Evolutionary conservation across 192 early-diverging fungal genomes (phyloP), one percentile per base, ranked within the genome.

Genomic region (Linnemannia zychae): DNA sequence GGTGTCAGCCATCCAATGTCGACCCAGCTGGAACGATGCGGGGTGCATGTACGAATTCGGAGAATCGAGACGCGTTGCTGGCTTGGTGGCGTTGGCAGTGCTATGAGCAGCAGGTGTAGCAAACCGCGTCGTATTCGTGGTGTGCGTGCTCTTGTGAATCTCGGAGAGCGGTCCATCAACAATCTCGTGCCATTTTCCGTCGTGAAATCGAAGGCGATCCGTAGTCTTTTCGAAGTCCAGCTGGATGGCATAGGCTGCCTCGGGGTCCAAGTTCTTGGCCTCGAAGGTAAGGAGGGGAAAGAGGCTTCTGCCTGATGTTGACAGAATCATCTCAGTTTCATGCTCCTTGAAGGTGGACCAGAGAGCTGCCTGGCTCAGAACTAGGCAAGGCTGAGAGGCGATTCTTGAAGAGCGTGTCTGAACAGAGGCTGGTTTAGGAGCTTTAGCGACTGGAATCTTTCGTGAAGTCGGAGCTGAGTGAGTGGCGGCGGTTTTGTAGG

Each of bases 261-360:
- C 48, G 5, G 92, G 91, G 57, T 91, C 80, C 13, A 93, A 80
- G 71, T 87, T 74, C 15, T 72, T 17, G 6, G 87, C 82, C 11
- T 57, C 67, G 67, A 91, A 89, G 34, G 76, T 71, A 4, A 92
- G 82, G 47, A 70, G 75, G 36, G 92, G 92, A 72, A 93, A 93
- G 0, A 93, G 72, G 72, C 90, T 91, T 22, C 92, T 87, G 9
- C 92, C 92, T 17, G 76, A 67, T 53, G 91, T 90, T 28, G 92
- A 93, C 22, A 93, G 82, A 28, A 93, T 93, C 92, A 93, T 93
- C 71, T 91, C 90, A 68, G 90, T 91, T 0, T 83, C 28, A 7
- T 82, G 67, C 0, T 20, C 46, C 72, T 88, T 63, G 74, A 91
- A 91, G 60, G 80, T 75, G 6, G 31, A 38, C 90, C 90, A 91